Conservation (phyloP, 2,329 filamentous ascomycete species). For the Aspergillus ochraceoroseus region DNA sequence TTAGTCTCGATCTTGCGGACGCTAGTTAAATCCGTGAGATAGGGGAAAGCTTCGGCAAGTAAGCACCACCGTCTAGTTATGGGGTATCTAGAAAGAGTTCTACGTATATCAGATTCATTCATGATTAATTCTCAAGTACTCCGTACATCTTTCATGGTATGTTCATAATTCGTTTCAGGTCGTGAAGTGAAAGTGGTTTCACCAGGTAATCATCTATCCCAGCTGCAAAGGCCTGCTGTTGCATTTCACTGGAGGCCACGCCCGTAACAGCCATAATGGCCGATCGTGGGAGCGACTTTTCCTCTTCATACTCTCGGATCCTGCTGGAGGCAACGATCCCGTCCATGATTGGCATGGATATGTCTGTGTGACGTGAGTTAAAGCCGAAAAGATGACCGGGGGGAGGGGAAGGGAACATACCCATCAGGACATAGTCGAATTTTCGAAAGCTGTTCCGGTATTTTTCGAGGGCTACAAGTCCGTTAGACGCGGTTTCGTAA, state of each 20-base stretch:
- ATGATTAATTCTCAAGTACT: too few relatives aligned
- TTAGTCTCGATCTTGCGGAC: too few relatives aligned
- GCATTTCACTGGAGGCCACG: slow-evolving; percentile 31
- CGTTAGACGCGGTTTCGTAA: slow-evolving; percentile 39
- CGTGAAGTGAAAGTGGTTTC: slow-evolving; percentile 31
- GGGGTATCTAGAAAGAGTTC: too few relatives aligned
- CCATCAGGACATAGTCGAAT: slow-evolving; percentile 38
- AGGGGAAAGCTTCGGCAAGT: too few relatives aligned
- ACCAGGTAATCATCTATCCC: slow-evolving; percentile 33
- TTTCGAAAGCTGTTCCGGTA: slow-evolving; percentile 26
- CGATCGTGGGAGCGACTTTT: slow-evolving; percentile 20
- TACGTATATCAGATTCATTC: too few relatives aligned
- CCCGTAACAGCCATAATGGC: slow-evolving; percentile 33
- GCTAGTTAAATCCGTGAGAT: too few relatives aligned
- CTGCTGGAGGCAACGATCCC: slow-evolving; percentile 42
- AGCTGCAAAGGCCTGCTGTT: slow-evolving; percentile 29
- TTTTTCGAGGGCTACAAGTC: slow-evolving; percentile 37
- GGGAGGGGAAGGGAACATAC: slow-evolving; percentile 15
- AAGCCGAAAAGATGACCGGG: background rate
- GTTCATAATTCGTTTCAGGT: slow-evolving; percentile 30
- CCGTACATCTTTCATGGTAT: slow-evolving; percentile 22
- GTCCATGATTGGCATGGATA: slow-evolving; percentile 45
- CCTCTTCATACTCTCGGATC: slow-evolving; percentile 37
- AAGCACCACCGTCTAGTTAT: too few relatives aligned
- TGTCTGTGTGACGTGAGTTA: slow-evolving; percentile 30